Percentiles rank a stretch among this genome's conserved stretches.
These are phyloP conservation scores for Rhodotorula sp. DNA, from an alignment of 1,284 basidiomycete genomes.

Conservation along the genomic window DNA sequence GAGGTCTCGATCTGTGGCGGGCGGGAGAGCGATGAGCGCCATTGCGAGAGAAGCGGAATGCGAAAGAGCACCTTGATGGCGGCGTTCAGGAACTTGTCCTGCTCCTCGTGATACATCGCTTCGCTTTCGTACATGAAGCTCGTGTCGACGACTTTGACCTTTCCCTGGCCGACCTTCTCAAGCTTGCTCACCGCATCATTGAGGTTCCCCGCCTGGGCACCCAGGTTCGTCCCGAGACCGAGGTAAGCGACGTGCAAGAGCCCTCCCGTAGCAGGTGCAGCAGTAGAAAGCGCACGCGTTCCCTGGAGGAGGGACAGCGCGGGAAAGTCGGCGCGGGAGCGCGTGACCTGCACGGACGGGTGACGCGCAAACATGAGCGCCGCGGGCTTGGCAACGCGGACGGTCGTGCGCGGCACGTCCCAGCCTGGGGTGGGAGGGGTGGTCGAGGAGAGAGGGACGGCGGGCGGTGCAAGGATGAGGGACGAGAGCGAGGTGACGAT, in stretches of 20 bases:
- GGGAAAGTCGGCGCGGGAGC: constrained; percentile 53
- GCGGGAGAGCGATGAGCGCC: background rate
- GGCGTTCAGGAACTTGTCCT: constrained; percentile 87
- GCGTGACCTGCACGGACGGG: constrained; percentile 64
- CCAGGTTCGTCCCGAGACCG: constrained; percentile 87
- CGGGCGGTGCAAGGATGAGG: constrained; percentile 44
- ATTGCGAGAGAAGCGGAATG: background rate
- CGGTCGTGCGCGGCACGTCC: constrained; percentile 53
- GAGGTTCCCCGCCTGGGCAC: constrained; percentile 83
- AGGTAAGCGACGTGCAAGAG: constrained; percentile 60
- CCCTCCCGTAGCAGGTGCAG: constrained; percentile 11
- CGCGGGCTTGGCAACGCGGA: constrained; percentile 73
- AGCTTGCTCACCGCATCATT: constrained; percentile 68
- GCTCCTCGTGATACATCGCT: constrained; percentile 93
- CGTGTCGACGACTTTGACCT: constrained; percentile 64
- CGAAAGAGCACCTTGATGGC: constrained; percentile 68
- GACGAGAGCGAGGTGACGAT: constrained; percentile 66
- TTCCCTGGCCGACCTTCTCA: constrained; percentile 50
- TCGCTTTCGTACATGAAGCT: constrained; percentile 92
- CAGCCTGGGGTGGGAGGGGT: constrained; percentile 49
- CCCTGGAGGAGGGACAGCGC: constrained; percentile 1
- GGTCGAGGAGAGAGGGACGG: constrained; percentile 24
- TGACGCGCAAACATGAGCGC: constrained; percentile 71
- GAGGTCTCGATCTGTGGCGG: constrained; percentile 68
- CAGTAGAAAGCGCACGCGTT: background rate